Evolutionary conservation across 495 filamentous ascomycete genomes (phyloP), one percentile per base, ranked within the genome.

Genomic region (Rostrohypoxylon terebratum): DNA sequence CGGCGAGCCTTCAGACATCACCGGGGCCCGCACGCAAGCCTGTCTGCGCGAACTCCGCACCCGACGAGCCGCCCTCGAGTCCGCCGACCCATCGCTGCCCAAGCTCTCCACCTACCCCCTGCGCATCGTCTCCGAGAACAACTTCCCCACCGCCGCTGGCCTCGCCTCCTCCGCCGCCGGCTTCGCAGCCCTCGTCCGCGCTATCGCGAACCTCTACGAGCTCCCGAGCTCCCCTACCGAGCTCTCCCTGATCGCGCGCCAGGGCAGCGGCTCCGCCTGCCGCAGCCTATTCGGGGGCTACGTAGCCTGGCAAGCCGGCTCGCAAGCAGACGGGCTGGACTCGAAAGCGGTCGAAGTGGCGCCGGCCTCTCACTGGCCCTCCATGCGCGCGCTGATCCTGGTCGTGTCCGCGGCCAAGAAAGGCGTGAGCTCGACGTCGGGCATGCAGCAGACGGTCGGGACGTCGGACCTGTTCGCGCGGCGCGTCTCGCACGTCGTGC

Each of bases 131-230:
- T 93, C 91, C 66, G 90, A 93, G 81, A 99, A 99, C 87, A 99
- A 99, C 85, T 99, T 99, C 88, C 96, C 96, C 59, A 99, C 96
- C 23, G 96, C 96, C 31, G 96, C 96, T n/a, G 96, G 96, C 14
- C 90, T 99, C 18, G 96, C 96, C 23, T 92, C 89, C 53, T 96
- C 92, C 0, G 96, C 96, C 13, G 96, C 96, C 4, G 96, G 96
- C 38, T 98, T 98, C 77, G 96, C 96, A 14, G 96, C 96, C 13
- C 89, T 99, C 0, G 94, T 98, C 44, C 89, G 95, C 50, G 93
- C 94, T 44, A 93, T 99, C 69, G 96, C 96, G 13, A 86, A 98
- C 78, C 87, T 99, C 33, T 99, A 98, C 83, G 83, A 91, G 76
- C 89, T 99, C 1, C 90, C 91, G 0, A 85, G 91, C 55, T 88